Evolutionary conservation across 2,329 filamentous ascomycete genomes (phyloP).

Genomic region (Colletotrichum caudatum): DNA sequence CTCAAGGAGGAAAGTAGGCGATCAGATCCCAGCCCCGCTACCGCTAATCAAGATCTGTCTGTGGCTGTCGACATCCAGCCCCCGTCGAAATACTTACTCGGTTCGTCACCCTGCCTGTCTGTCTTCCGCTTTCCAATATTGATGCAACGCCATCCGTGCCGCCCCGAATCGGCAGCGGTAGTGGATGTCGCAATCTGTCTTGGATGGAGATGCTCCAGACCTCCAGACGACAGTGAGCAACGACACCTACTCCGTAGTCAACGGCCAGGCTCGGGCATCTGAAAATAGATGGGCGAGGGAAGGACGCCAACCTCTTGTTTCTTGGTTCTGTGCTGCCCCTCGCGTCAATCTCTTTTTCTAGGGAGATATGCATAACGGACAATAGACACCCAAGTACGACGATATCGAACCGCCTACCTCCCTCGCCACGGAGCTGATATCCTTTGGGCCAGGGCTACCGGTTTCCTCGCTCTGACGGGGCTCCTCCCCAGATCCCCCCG

Average conservation of each 20-base stretch:
- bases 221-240: not conserved
- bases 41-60: constrained; percentile 38
- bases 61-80: constrained; percentile 28
- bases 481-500: not conserved
- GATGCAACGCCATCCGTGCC: constrained; percentile 25
- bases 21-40: constrained; percentile 38
- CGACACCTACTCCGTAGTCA: not conserved
- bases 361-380: not conserved
- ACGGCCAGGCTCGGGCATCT: not conserved
- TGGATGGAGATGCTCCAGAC: constrained; percentile 17
- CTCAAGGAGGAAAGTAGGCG: constrained; percentile 15
- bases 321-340: not conserved
- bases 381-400: not conserved
- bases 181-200: constrained; percentile 31
- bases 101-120: constrained; percentile 37
- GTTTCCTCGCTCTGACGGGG: not conserved
- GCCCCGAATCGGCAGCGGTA: constrained; percentile 1
- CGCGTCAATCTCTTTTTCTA: not conserved
- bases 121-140: constrained; percentile 29
- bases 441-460: constrained; percentile 5
- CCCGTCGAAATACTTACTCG: constrained; percentile 19
- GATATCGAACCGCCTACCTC: constrained; percentile 15
- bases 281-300: not conserved
- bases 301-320: not conserved
- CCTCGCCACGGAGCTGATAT: constrained; percentile 4